Evolutionary conservation across 2,329 filamentous ascomycete species (phyloP), one percentile per base, ranked within the genome.

Genomic region (Ophiostoma pallidulum): DNA sequence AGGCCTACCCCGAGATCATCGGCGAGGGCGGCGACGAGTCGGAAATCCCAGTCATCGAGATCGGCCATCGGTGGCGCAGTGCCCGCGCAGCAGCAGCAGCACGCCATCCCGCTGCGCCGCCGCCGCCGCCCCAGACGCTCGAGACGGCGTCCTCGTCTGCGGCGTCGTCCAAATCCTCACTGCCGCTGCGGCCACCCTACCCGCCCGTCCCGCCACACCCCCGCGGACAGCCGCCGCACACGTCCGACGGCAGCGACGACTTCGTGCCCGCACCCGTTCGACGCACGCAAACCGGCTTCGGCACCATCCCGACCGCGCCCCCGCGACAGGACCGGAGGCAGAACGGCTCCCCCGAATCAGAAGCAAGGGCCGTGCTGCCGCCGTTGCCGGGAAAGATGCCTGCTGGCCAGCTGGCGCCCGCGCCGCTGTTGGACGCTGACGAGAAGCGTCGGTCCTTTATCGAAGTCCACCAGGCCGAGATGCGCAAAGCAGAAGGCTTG

Each of bases 11-110:
- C 7, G 84, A 88, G 40, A 66, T 95, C 52, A 96, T 97, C 59
- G 91, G 91, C 40, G 83, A 91, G 64, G 91, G 91, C 49, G 91
- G 91, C 29, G 91, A 96, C 59, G 89, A 95, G 63, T 83, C 84
- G 47, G 80, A 86, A 46, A 68, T 75, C 8, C 85, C 86, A 2
- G 77, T 81, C 2, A 70, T 79, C 18, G 84, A 92, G 60, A 82
- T 95, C 47, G 81, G 79, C 5, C 73, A 70, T 60, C 70, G 67
- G 53, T 82, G 75, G 63, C 70, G 62, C 60, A 41, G 43, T n/a
- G 26, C 64, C 59, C 41, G 37, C 2, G n/a, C 36, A 40, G 35
- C n/a, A n/a, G n/a, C n/a, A n/a, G n/a, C n/a, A n/a, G n/a, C 41
- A 51, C 60, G 61, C 36, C 57, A 35, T 56, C 38, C 40, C 5